Percentiles rank a stretch among this genome's conserved stretches.
phyloP scores from a whole-genome alignment of 441 rosid species.

The Syzygium malaccense region DNA sequence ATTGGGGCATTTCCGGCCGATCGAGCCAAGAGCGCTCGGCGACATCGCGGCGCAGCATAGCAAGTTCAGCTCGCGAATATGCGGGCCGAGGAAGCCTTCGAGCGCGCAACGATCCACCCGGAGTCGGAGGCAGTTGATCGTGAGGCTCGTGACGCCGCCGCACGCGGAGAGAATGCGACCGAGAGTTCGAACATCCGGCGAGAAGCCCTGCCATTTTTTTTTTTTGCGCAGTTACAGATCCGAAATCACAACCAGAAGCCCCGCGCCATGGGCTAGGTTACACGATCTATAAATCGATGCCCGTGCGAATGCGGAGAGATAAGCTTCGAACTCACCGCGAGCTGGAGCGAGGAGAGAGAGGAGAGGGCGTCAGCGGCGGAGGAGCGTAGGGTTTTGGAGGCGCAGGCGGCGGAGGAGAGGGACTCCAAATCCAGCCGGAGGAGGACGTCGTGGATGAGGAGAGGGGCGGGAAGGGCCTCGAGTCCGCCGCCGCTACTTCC shows the following conservation, averaged over 20 bases:
- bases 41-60: conserved; percentile 30
- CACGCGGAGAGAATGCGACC: conserved; percentile 21
- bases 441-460: conserved; percentile 31
- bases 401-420: conserved; percentile 45
- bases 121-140: conserved; percentile 49
- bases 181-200: conserved; percentile 35
- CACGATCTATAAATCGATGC: not conserved
- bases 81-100: conserved; percentile 19
- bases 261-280: not conserved
- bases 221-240: not conserved
- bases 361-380: conserved; percentile 33
- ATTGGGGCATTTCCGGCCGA: conserved; percentile 38
- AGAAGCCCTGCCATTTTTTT: conserved; percentile 24
- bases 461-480: conserved; percentile 17
- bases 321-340: conserved; percentile 21
- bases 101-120: conserved; percentile 30
- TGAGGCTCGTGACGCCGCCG: conserved; percentile 15
- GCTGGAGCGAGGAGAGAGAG: conserved; percentile 28
- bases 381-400: conserved; percentile 32
- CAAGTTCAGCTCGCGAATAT: conserved; percentile 37
- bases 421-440: conserved; percentile 38
- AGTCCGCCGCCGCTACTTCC: not conserved
- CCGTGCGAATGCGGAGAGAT: not conserved
- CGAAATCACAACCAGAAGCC: not conserved
- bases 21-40: conserved; percentile 24